These are phyloP conservation scores for Gaeumannomyces tritici DNA, from an alignment of 2,329 filamentous ascomycete species.

Conservation along the genomic window DNA sequence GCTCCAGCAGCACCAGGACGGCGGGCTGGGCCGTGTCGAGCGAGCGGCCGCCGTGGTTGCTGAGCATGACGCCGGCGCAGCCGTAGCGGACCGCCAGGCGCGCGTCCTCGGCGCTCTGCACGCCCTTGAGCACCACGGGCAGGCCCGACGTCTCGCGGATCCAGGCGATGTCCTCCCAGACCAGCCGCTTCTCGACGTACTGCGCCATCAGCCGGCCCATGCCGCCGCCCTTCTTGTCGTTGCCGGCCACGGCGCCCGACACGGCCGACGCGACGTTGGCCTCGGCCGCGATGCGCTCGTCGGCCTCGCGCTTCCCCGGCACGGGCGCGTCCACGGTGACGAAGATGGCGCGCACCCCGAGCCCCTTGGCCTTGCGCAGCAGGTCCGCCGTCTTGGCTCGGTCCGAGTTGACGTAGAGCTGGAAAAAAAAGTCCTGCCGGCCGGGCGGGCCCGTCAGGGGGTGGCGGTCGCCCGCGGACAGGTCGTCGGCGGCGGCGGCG, in stretches of 20 bases:
- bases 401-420: slow-evolving; percentile 44
- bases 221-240: slow-evolving; percentile 42
- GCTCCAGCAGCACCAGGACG: slow-evolving; percentile 27
- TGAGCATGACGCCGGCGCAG: slow-evolving; percentile 43
- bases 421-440: slow-evolving; percentile 37
- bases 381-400: slow-evolving; percentile 36
- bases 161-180: slow-evolving; percentile 49
- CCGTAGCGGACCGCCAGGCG: slow-evolving; percentile 36
- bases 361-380: slow-evolving; percentile 33
- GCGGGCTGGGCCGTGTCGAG: slow-evolving; percentile 36
- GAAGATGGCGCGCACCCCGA: slow-evolving; percentile 31
- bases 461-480: neutral
- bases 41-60: slow-evolving; percentile 49
- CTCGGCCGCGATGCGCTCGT: slow-evolving; percentile 37
- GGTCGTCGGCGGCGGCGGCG: slow-evolving; percentile 4
- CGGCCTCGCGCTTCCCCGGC: slow-evolving; percentile 45
- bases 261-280: slow-evolving; percentile 28
- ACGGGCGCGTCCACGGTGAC: slow-evolving; percentile 48
- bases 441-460: neutral
- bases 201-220: slow-evolving; percentile 40
- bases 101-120: slow-evolving; percentile 47
- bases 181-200: slow-evolving; percentile 29
- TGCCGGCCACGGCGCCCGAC: slow-evolving; percentile 30
- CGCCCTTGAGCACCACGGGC: slow-evolving; percentile 46
- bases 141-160: slow-evolving; percentile 42